A percentile compares a stretch with the other conserved stretches of the same genome.
phyloP scores from a whole-genome alignment of 208 protist genomes.

The Wallacemonas rigidus region DNA sequence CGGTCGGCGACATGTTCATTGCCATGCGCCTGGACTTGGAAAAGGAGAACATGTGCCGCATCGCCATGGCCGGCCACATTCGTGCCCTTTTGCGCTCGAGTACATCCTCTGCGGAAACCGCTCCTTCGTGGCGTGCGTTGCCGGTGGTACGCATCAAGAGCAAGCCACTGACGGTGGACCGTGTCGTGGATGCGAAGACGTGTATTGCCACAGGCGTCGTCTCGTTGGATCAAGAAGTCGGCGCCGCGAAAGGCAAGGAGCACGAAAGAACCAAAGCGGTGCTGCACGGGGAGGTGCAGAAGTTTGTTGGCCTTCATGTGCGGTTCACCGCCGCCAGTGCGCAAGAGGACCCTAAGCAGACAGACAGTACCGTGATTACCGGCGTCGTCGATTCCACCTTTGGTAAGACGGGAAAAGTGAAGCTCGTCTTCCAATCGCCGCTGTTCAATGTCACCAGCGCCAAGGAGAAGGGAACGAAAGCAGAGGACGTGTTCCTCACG shows the following conservation, averaged over 20 bases:
- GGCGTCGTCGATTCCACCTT: slow-evolving; percentile 77
- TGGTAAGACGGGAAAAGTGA: slow-evolving; percentile 84
- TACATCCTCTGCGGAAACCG: background rate
- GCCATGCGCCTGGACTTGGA: slow-evolving; percentile 76
- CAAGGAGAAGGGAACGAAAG: slow-evolving; percentile 27
- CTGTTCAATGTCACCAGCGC: slow-evolving; percentile 37
- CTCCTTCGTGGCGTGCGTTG: slow-evolving; percentile 44
- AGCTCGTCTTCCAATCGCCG: slow-evolving; percentile 52
- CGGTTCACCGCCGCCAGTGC: slow-evolving; percentile 33
- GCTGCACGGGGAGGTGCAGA: slow-evolving; percentile 69
- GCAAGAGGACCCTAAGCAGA: slow-evolving; percentile 1
- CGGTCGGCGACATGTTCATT: slow-evolving; percentile 41
- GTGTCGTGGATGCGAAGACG: slow-evolving; percentile 60
- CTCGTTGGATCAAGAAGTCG: slow-evolving; percentile 10
- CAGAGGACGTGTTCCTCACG: slow-evolving; percentile 12
- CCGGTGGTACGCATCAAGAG: slow-evolving; percentile 57
- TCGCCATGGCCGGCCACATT: slow-evolving; percentile 64
- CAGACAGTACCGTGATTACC: slow-evolving; percentile 4
- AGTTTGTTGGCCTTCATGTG: slow-evolving; percentile 70
- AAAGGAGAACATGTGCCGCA: slow-evolving; percentile 70
- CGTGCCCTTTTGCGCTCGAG: slow-evolving; percentile 28
- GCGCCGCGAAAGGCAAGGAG: slow-evolving; percentile 12
- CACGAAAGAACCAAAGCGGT: slow-evolving; percentile 27
- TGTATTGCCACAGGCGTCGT: slow-evolving; percentile 80
- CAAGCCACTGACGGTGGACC: slow-evolving; percentile 51